Percentiles rank a stretch among this genome's conserved stretches.
Evolutionary conservation across 305 asterid species (phyloP).

Genomic region (Fraxinus greggii): DNA sequence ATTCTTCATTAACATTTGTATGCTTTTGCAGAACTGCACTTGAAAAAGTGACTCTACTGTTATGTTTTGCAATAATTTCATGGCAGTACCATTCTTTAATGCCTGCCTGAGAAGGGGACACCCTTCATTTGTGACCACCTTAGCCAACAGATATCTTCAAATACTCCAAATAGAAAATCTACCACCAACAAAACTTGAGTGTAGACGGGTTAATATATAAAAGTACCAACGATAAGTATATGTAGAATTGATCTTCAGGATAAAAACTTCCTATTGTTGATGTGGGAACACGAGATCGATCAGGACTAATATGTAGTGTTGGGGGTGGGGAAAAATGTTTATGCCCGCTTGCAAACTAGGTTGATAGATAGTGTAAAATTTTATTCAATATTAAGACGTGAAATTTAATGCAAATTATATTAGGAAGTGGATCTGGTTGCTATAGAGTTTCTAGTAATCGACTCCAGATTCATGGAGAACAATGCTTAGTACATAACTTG

Average conservation of each 20-base stretch:
- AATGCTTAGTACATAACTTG: background rate
- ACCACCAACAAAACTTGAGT: slow-evolving; percentile 13
- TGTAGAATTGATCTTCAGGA: no score
- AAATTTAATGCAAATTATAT: no score
- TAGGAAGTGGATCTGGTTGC: background rate
- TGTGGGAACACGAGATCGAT: no score
- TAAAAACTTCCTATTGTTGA: no score
- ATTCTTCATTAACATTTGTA: background rate
- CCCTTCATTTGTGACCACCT: slow-evolving; percentile 23
- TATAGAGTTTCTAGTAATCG: background rate
- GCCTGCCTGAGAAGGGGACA: background rate
- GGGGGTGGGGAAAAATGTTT: no score
- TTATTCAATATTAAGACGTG: no score
- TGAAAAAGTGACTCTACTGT: background rate
- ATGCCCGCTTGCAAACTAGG: no score
- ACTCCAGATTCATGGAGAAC: background rate
- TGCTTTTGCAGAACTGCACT: background rate
- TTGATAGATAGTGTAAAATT: no score
- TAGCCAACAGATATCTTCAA: slow-evolving; percentile 39
- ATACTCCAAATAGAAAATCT: slow-evolving; percentile 30
- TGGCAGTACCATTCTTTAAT: slow-evolving; percentile 5
- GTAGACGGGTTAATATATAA: slow-evolving; percentile 8
- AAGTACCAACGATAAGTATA: background rate
- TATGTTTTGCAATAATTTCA: background rate
- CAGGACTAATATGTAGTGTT: no score